Conservation (phyloP, 345 rosid species). For the Populus nigra region DNA sequence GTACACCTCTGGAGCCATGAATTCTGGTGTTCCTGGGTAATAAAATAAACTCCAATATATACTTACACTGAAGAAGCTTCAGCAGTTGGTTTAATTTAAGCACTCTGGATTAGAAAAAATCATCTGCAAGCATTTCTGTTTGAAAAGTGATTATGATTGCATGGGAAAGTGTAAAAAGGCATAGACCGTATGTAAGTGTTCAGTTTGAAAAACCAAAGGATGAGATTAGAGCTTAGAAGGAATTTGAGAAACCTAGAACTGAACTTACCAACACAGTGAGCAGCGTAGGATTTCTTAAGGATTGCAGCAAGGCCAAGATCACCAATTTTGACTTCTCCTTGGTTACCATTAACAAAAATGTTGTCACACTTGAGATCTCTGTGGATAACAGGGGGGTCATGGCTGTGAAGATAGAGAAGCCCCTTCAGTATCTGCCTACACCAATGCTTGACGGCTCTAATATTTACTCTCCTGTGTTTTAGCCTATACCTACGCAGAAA, state of each 20-base stretch:
- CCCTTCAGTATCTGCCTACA: slow-evolving; percentile 93
- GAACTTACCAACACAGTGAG: slow-evolving; percentile 79
- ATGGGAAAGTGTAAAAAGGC: not conserved
- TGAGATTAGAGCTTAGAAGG: not conserved
- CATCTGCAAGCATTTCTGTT: not conserved
- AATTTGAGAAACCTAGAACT: not conserved
- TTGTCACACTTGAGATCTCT: slow-evolving; percentile 97
- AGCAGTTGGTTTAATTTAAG: not conserved
- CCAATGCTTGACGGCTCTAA: slow-evolving; percentile 95
- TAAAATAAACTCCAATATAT: not conserved
- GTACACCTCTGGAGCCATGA: slow-evolving; percentile 99
- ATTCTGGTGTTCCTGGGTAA: slow-evolving; percentile 87
- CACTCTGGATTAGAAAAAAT: not conserved
- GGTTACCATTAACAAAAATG: slow-evolving; percentile 86
- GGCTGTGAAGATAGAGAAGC: slow-evolving; percentile 70
- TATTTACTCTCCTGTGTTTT: slow-evolving; percentile 82
- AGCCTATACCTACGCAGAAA: slow-evolving; percentile 60
- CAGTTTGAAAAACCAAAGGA: not conserved
- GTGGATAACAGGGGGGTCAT: slow-evolving; percentile 67
- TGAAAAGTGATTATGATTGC: not conserved
- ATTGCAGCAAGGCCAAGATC: slow-evolving; percentile 97
- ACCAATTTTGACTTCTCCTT: slow-evolving; percentile 92
- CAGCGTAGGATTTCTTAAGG: slow-evolving; percentile 77
- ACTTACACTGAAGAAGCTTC: not conserved
- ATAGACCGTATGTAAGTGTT: not conserved